Evolutionary conservation across 2,329 filamentous ascomycete genomes (phyloP).

Genomic region (Penicillium sp.): DNA sequence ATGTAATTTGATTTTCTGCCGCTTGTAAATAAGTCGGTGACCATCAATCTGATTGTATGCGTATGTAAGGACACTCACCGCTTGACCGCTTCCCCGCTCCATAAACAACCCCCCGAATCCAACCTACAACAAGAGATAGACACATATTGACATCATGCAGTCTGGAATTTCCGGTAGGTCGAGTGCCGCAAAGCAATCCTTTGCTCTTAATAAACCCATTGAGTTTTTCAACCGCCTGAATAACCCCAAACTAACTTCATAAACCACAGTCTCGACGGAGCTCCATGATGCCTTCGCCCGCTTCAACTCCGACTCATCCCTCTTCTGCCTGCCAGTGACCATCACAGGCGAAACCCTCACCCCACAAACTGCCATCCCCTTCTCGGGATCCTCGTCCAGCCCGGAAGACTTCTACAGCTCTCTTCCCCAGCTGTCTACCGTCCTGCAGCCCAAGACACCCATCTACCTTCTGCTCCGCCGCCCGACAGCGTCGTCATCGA

Average conservation of each 20-base stretch:
- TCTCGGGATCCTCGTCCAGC: slow-evolving; percentile 38
- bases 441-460: slow-evolving; percentile 57
- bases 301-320: slow-evolving; percentile 42
- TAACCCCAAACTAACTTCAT: not conserved
- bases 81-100: slow-evolving; percentile 21
- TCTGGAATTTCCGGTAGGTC: slow-evolving; percentile 49
- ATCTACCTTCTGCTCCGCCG: slow-evolving; percentile 63
- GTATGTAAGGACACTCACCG: slow-evolving; percentile 22
- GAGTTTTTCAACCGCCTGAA: slow-evolving; percentile 3
- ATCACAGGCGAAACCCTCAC: slow-evolving; percentile 47
- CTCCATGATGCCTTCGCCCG: slow-evolving; percentile 48
- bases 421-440: slow-evolving; percentile 49
- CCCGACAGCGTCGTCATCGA: slow-evolving; percentile 28
- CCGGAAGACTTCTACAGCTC: slow-evolving; percentile 51
- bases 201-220: not conserved
- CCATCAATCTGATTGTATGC: not conserved
- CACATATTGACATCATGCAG: slow-evolving; percentile 39
- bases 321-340: slow-evolving; percentile 49
- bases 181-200: not conserved
- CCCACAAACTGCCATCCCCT: slow-evolving; percentile 41
- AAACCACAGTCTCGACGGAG: slow-evolving; percentile 42
- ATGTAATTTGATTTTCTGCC: not conserved
- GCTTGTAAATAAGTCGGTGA: not conserved
- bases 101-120: slow-evolving; percentile 20
- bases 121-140: not conserved